Conservation (phyloP, 2,329 filamentous ascomycete species). For the Fusarium pseudograminearum region DNA sequence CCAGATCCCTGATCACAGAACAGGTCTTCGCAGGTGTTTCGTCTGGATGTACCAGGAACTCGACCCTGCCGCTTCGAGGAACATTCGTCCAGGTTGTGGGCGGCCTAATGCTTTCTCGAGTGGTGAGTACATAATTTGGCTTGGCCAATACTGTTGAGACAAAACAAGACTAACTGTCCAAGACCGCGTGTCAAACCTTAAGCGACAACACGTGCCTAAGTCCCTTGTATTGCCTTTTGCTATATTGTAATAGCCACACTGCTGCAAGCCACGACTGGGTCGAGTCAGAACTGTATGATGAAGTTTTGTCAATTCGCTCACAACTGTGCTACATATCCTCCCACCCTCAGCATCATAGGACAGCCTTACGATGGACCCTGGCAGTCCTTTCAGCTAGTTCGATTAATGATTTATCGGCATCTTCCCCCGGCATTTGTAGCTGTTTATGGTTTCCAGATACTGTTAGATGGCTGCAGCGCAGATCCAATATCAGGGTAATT, state of each 20-base stretch:
- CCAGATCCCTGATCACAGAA: slow-evolving; percentile 9
- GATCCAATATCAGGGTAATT: slow-evolving; percentile 7
- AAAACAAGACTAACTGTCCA: slow-evolving; percentile 31
- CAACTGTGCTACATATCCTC: slow-evolving; percentile 3
- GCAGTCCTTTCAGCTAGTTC: not conserved
- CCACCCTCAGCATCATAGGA: not conserved
- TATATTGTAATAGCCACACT: slow-evolving; percentile 32
- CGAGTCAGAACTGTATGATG: slow-evolving; percentile 34
- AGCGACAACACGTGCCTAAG: slow-evolving; percentile 46
- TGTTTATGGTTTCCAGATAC: not conserved
- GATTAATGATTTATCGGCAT: slow-evolving; percentile 1
- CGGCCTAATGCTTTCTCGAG: slow-evolving; percentile 16
- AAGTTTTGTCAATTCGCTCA: slow-evolving; percentile 12
- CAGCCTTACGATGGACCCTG: not conserved
- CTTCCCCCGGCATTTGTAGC: not conserved
- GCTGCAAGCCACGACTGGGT: slow-evolving; percentile 40
- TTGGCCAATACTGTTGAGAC: slow-evolving; percentile 36
- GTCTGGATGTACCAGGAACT: slow-evolving; percentile 10
- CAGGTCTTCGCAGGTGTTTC: slow-evolving; percentile 24
- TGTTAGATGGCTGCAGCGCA: slow-evolving; percentile 4
- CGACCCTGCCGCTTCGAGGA: slow-evolving; percentile 14
- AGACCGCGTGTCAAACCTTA: slow-evolving; percentile 45
- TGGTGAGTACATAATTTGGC: slow-evolving; percentile 13
- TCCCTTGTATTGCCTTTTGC: slow-evolving; percentile 41
- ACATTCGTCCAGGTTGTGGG: slow-evolving; percentile 6